A percentile compares a stretch with the other conserved stretches of the same genome.
phyloP scores from a whole-genome alignment of 352 stramenopile species.

The Discostella stelligera region DNA sequence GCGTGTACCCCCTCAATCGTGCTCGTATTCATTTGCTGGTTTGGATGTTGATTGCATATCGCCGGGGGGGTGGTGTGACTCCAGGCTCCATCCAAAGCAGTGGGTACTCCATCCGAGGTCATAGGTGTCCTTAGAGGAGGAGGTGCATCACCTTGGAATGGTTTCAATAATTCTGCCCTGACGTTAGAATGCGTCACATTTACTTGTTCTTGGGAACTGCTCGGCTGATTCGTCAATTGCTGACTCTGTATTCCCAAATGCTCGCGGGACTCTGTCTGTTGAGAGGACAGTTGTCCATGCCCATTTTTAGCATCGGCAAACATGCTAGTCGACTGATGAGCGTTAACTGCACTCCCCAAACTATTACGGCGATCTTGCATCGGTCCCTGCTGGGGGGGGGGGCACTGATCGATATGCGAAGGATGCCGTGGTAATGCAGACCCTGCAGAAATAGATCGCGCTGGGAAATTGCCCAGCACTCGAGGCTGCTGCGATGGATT shows the following conservation, averaged over 20 bases:
- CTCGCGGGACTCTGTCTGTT: not conserved
- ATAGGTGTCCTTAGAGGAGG: not conserved
- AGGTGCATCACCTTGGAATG: not conserved
- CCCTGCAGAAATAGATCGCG: not conserved
- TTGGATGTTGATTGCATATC: not conserved
- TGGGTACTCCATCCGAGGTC: not conserved
- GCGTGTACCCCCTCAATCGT: not conserved
- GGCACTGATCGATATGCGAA: not conserved
- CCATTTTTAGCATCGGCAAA: conserved; percentile 23
- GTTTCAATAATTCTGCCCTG: not conserved
- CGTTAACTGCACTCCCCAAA: not conserved
- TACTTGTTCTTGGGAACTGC: not conserved
- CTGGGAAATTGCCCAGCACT: not conserved
- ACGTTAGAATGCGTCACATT: not conserved
- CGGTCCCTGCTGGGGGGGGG: conserved; percentile 3
- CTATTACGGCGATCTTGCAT: conserved; percentile 10
- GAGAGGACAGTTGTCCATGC: not conserved
- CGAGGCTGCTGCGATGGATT: conserved; percentile 8
- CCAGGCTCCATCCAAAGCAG: not conserved
- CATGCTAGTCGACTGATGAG: conserved; percentile 33
- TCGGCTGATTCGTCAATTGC: conserved; percentile 3
- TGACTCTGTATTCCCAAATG: conserved; percentile 7
- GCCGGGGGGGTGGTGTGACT: not conserved
- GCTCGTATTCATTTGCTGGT: conserved; percentile 4
- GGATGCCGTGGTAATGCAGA: not conserved